Evolutionary conservation across 345 rosid species (phyloP).

Genomic region (Trapa incisa): DNA sequence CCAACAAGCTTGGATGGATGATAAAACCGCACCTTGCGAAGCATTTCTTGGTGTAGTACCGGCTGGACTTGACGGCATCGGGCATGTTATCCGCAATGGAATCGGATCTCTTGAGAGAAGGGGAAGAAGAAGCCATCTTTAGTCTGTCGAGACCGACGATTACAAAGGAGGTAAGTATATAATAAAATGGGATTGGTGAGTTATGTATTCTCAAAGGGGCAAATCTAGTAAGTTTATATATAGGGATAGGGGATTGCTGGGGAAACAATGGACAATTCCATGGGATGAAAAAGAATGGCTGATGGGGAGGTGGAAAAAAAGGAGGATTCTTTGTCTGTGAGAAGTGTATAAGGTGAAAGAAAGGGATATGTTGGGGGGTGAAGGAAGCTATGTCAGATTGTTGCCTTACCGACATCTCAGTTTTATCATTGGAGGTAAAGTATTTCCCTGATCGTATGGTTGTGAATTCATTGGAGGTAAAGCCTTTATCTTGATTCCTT

Average conservation of each 20-base stretch:
- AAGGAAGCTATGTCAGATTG: conserved; percentile 7
- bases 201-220: not conserved
- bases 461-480: too few species aligned
- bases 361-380: conserved; percentile 1
- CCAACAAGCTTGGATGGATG: too few species aligned
- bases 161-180: too few species aligned
- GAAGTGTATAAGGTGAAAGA: not conserved
- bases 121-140: conserved; percentile 25
- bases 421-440: conserved; percentile 7
- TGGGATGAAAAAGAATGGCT: conserved; percentile 12
- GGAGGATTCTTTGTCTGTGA: conserved; percentile 31
- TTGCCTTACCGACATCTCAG: not conserved
- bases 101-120: conserved; percentile 41
- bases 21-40: conserved; percentile 39
- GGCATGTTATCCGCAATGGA: conserved; percentile 79
- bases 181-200: too few species aligned
- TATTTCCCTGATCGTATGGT: too few species aligned
- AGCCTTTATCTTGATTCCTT: too few species aligned
- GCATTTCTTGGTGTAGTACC: conserved; percentile 68
- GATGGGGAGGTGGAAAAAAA: conserved; percentile 18
- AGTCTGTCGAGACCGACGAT: too few species aligned
- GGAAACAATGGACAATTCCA: too few species aligned
- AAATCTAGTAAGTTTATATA: conserved; percentile 1
- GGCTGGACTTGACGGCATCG: conserved; percentile 66
- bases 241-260: conserved; percentile 1